Evolutionary conservation across 805 yeast species (phyloP).

Genomic region (Maudiozyma pseudohumilis): DNA sequence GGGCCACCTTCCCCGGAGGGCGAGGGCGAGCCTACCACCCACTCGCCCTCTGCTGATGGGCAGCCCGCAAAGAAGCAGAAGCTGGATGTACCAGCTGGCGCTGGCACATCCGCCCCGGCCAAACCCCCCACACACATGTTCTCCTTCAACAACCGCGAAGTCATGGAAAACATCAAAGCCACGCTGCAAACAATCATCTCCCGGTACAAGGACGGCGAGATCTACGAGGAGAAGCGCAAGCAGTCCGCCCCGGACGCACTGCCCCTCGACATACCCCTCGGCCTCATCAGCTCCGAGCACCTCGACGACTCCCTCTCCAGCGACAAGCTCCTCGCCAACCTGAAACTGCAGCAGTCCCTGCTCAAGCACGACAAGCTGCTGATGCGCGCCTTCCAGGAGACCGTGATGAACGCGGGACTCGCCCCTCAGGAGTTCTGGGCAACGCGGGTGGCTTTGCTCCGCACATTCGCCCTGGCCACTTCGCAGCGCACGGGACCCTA

Average conservation of each 20-base stretch:
- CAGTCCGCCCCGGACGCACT: constrained; percentile 9
- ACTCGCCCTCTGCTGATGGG: too few relatives aligned
- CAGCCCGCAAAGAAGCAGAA: constrained; percentile 21
- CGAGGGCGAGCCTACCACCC: not conserved
- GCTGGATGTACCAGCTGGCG: constrained; percentile 24
- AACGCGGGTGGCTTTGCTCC: constrained; percentile 62
- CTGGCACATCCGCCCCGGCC: constrained; percentile 5
- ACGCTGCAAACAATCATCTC: constrained; percentile 60
- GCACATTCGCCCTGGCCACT: constrained; percentile 78
- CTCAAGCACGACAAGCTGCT: constrained; percentile 59
- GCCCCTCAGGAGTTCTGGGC: constrained; percentile 84
- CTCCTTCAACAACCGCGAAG: constrained; percentile 59
- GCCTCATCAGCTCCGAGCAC: constrained; percentile 31
- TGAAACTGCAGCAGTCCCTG: constrained; percentile 68
- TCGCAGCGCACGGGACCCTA: constrained; percentile 88
- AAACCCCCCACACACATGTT: constrained; percentile 35
- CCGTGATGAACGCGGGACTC: constrained; percentile 69
- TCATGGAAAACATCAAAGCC: constrained; percentile 65
- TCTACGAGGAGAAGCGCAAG: constrained; percentile 32
- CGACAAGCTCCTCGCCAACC: constrained; percentile 53
- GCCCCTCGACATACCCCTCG: too few relatives aligned
- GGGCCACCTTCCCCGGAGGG: constrained; percentile 16
- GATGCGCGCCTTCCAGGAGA: constrained; percentile 71
- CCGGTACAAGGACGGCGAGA: constrained; percentile 44
- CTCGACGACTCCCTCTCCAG: constrained; percentile 43